These are phyloP conservation scores for Globisporangium echinulatum DNA, from an alignment of 352 stramenopile species.

Conservation along the genomic window DNA sequence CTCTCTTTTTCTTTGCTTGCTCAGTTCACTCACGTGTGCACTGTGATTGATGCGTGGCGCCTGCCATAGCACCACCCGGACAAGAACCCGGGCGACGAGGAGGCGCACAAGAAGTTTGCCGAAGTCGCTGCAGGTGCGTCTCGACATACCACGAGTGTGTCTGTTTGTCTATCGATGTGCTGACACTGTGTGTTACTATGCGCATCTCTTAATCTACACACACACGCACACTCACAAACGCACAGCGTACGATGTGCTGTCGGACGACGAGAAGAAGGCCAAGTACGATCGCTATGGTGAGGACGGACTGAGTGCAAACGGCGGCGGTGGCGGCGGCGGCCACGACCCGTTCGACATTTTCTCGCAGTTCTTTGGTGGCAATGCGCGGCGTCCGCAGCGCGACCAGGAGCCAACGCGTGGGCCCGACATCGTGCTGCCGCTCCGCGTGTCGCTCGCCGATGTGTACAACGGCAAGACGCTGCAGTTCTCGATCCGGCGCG, in stretches of 20 bases:
- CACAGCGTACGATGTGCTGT: constrained; percentile 88
- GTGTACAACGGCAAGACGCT: constrained; percentile 95
- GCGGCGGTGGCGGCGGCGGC: constrained; percentile 31
- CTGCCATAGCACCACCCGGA: constrained; percentile 75
- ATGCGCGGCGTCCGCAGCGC: constrained; percentile 22
- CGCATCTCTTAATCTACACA: constrained; percentile 7
- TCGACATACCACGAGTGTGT: background rate
- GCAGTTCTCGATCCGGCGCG: constrained; percentile 91
- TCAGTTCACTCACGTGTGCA: background rate
- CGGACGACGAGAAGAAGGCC: constrained; percentile 82
- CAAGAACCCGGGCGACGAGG: constrained; percentile 85
- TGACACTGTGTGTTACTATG: too few species aligned
- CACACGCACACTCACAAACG: background rate
- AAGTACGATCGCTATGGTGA: constrained; percentile 91
- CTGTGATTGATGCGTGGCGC: background rate
- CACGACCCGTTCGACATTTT: constrained; percentile 80
- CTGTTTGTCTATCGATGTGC: background rate
- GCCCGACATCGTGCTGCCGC: constrained; percentile 78
- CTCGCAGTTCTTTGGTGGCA: constrained; percentile 69
- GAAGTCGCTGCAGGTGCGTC: constrained; percentile 61
- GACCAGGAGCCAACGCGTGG: constrained; percentile 55
- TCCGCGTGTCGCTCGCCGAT: constrained; percentile 93
- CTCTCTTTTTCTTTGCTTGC: too few species aligned
- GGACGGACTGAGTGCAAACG: constrained; percentile 63
- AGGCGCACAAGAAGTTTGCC: constrained; percentile 83